Evolutionary conservation across 257 asterid genomes (phyloP), one percentile per base, ranked within the genome.

Genomic region (Lavandula angustifolia): DNA sequence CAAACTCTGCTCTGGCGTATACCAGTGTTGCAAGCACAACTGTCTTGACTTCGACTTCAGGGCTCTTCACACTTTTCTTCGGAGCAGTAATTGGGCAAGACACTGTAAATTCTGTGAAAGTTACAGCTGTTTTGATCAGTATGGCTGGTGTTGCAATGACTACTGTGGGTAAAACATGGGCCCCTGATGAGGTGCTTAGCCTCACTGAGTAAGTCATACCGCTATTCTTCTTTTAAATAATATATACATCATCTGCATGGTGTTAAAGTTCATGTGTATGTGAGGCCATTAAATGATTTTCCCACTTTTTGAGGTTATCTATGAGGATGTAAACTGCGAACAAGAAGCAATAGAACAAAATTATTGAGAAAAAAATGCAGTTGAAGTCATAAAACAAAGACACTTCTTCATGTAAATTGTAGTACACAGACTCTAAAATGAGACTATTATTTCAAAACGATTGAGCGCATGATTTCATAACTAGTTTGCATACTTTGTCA

Each of bases 11-110:
- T 38, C 74, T 88, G 73, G 96, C 92, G 0, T 82, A 86, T 54
- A 88, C 96, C 10, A 88, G 96, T 71, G 96, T 88, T 51, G 90
- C 96, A 9, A 88, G 88, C 75, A 84, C 95, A 12, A 86, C 96
- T 0, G 81, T 88, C 71, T 73, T 88, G 79, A 84, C 95, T 53
- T 88, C 96, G 6, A 88, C 95, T 14, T 82, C 96, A 3, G 92
- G 87, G 65, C 85, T 88, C 68, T 86, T 88, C 81, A 88, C 96
- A 0, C 96, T 88, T 60, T 32, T 88, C 64, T 84, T 86, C 55
- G 96, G 89, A 72, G 87, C 92, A 14, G 62, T 85, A 40, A 60
- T 79, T 7, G 88, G 95, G 38, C 76, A 77, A 46, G 92, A 88
- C 50, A 64, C 89, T n/a, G 70, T 88, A 68, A 88, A 60, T 70